Conservation (phyloP, 108 stramenopile species). For the Hondaea fermentalgiana region DNA sequence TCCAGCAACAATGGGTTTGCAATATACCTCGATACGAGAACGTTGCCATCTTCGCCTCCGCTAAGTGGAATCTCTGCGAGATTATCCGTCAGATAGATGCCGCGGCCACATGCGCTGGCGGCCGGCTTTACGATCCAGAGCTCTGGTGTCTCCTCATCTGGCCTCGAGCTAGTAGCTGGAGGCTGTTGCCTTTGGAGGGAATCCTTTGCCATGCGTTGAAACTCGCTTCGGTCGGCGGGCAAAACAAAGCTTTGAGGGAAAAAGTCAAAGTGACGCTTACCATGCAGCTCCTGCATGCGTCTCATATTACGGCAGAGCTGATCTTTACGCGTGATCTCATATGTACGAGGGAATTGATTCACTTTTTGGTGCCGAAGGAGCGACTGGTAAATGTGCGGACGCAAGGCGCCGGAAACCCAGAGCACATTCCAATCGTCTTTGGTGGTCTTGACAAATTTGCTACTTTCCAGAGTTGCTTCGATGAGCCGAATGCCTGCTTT, state of each 20-base stretch:
- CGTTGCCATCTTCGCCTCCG: slow-evolving; percentile 29
- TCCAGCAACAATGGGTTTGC: slow-evolving; percentile 40
- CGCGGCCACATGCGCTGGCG: slow-evolving; percentile 42
- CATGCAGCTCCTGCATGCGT: neutral
- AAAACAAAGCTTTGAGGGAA: slow-evolving; percentile 44
- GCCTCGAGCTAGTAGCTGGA: too few relatives aligned
- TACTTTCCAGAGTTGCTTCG: neutral
- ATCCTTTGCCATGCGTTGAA: neutral
- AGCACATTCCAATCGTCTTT: slow-evolving; percentile 5
- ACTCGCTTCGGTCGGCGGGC: slow-evolving; percentile 31
- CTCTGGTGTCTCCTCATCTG: neutral
- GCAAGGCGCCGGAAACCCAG: neutral
- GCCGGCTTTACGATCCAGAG: slow-evolving; percentile 45
- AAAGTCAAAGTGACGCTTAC: slow-evolving; percentile 21
- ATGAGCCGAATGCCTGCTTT: slow-evolving; percentile 1
- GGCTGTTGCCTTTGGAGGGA: neutral
- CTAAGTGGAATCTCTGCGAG: neutral
- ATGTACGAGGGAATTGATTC: slow-evolving; percentile 51
- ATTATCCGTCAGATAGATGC: slow-evolving; percentile 37
- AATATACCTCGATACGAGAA: slow-evolving; percentile 35
- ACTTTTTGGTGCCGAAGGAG: slow-evolving; percentile 45
- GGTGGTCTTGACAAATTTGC: neutral
- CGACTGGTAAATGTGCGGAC: neutral
- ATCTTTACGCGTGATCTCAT: slow-evolving; percentile 55
- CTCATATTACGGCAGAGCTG: slow-evolving; percentile 28